phyloP scores from a whole-genome alignment of 371 early-diverging fungal species.

The Mortierella sp. region DNA sequence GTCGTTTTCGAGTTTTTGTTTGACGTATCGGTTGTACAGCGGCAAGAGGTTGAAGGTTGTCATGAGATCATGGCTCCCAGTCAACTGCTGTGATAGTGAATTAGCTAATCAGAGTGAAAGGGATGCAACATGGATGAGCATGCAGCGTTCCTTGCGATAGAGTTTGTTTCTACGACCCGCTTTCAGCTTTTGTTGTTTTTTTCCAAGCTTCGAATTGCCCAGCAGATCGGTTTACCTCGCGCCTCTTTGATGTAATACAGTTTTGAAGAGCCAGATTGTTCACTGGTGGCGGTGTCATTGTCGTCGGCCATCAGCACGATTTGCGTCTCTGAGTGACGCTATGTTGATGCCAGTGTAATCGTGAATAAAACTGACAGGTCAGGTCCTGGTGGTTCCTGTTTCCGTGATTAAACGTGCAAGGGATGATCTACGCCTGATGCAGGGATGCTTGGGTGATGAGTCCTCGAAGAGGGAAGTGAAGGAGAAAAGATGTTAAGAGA shows the following conservation, averaged over 20 bases:
- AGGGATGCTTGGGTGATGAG: no score
- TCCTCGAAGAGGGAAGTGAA: no score
- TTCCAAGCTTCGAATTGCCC: not conserved
- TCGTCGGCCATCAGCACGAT: conserved; percentile 29
- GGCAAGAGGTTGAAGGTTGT: conserved; percentile 66
- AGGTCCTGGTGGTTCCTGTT: no score
- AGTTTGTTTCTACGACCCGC: no score
- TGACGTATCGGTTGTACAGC: conserved; percentile 67
- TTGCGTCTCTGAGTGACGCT: not conserved
- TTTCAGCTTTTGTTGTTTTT: no score
- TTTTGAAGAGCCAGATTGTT: conserved; percentile 20
- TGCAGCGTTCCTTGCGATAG: not conserved
- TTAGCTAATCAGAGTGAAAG: conserved; percentile 21
- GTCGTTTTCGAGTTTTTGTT: conserved; percentile 58
- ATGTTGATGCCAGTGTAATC: not conserved
- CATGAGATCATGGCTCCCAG: conserved; percentile 69
- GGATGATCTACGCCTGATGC: no score
- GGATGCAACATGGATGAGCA: not conserved
- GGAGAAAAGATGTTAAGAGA: no score
- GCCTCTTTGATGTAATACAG: conserved; percentile 48
- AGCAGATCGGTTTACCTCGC: conserved; percentile 28
- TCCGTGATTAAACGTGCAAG: no score
- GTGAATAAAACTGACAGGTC: no score
- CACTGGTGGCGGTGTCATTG: conserved; percentile 19
- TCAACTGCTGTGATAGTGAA: conserved; percentile 52